These are phyloP conservation scores for Parasarocladium wereldwijsianum DNA, from an alignment of 2,329 filamentous ascomycete species.

Conservation along the genomic window DNA sequence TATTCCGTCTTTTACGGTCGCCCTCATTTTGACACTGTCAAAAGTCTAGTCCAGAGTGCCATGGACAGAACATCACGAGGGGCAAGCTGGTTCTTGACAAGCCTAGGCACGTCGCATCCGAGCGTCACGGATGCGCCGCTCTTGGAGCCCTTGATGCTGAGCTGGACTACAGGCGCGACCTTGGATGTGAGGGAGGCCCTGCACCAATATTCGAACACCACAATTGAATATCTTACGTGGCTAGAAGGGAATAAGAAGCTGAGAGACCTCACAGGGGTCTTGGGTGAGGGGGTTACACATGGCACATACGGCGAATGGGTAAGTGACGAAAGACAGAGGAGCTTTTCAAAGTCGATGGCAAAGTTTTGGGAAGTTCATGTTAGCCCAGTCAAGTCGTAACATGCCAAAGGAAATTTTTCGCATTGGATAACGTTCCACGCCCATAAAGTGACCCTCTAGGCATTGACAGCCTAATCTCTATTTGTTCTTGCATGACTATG, in stretches of 20 bases:
- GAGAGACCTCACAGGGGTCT: conserved; percentile 28
- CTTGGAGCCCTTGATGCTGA: conserved; percentile 44
- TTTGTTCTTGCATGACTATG: no score
- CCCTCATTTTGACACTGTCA: conserved; percentile 49
- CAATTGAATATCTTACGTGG: conserved; percentile 41
- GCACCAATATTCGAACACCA: conserved; percentile 43
- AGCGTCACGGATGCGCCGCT: conserved; percentile 53
- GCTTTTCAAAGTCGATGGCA: conserved; percentile 18
- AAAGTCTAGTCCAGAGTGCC: conserved; percentile 34
- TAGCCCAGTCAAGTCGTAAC: conserved; percentile 12
- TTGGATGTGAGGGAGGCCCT: conserved; percentile 42
- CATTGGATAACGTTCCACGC: no score
- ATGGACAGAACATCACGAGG: conserved; percentile 26
- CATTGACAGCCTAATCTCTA: no score
- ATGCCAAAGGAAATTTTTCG: no score
- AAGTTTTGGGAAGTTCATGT: conserved; percentile 29
- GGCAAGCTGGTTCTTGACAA: conserved; percentile 38
- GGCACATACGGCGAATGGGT: conserved; percentile 25
- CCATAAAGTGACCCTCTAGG: no score
- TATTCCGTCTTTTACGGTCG: conserved; percentile 44
- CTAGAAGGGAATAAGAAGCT: conserved; percentile 10
- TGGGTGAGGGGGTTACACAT: conserved; percentile 33
- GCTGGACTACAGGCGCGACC: conserved; percentile 44
- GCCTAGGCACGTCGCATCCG: conserved; percentile 42
- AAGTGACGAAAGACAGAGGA: conserved; percentile 15